Conservation (phyloP, 179 eudicot species). For the Heliamphora pulchella region DNA sequence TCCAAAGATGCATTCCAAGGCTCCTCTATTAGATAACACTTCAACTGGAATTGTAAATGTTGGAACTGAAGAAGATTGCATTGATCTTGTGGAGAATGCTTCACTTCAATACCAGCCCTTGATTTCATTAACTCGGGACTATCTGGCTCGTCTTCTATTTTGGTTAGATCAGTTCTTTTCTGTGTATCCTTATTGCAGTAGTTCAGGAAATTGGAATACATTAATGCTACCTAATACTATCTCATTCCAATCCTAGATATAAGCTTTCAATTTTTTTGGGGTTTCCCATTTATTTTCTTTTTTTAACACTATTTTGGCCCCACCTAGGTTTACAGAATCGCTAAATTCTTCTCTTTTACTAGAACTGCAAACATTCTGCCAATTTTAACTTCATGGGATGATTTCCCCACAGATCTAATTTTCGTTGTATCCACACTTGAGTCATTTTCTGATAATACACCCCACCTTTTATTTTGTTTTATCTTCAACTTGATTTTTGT, state of each 20-base stretch:
- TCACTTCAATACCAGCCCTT: constrained; percentile 81
- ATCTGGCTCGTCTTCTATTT: constrained; percentile 83
- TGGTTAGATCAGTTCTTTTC: constrained; percentile 43
- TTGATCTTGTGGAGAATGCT: constrained; percentile 76
- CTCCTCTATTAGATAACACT: constrained; percentile 52
- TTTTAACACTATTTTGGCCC: not conserved
- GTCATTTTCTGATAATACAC: not conserved
- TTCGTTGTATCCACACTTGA: not conserved
- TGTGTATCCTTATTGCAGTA: not conserved
- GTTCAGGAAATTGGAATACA: not conserved
- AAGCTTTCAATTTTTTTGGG: not conserved
- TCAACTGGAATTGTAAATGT: constrained; percentile 44
- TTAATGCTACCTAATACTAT: not conserved
- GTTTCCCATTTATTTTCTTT: not conserved
- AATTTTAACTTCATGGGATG: not conserved
- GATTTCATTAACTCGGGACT: constrained; percentile 76
- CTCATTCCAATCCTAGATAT: not conserved
- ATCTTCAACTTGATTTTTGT: not conserved
- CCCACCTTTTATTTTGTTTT: not conserved
- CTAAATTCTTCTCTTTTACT: not conserved
- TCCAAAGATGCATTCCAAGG: constrained; percentile 91
- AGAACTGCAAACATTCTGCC: not conserved
- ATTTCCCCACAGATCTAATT: not conserved
- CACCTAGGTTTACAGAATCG: not conserved
- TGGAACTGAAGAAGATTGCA: constrained; percentile 49